Conservation (phyloP, 164 flowering plant genomes). For the Santalum album region DNA sequence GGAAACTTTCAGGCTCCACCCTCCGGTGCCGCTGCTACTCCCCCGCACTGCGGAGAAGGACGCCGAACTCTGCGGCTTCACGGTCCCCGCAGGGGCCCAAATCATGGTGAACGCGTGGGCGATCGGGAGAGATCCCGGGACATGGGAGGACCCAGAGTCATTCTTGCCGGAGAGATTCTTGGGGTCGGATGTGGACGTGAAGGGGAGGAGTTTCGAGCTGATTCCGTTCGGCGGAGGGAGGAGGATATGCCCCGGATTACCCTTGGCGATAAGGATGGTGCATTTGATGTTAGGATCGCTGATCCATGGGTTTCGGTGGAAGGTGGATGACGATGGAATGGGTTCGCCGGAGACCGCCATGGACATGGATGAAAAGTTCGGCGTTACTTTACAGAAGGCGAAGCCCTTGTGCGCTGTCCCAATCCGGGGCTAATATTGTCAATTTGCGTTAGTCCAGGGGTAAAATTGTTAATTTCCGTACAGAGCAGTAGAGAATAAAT, state of each 20-base stretch:
- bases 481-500: too few species aligned
- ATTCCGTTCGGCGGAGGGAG: constrained; percentile 22
- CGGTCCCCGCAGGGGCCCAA: constrained; percentile 14
- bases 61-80: constrained; percentile 5
- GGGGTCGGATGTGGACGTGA: constrained; percentile 11
- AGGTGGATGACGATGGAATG: constrained; percentile 10
- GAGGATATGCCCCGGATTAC: constrained; percentile 18
- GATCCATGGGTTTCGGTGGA: constrained; percentile 12
- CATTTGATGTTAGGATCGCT: constrained; percentile 18
- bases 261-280: constrained; percentile 12
- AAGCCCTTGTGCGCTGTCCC: constrained; percentile 13
- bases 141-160: constrained; percentile 11
- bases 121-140: constrained; percentile 13
- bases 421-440: too few species aligned
- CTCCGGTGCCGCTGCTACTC: constrained; percentile 10
- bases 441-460: too few species aligned
- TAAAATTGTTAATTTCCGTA: too few species aligned
- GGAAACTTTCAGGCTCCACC: constrained; percentile 19
- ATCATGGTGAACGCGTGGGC: constrained; percentile 18
- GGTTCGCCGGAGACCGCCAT: constrained; percentile 4
- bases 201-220: constrained; percentile 13
- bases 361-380: constrained; percentile 17
- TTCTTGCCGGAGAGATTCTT: constrained; percentile 20
- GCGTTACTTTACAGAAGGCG: constrained; percentile 15
- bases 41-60: constrained; percentile 13